Percentiles rank a stretch among this genome's conserved stretches.
phyloP scores from a whole-genome alignment of 257 asterid genomes.

The Nicotiana undulata region DNA sequence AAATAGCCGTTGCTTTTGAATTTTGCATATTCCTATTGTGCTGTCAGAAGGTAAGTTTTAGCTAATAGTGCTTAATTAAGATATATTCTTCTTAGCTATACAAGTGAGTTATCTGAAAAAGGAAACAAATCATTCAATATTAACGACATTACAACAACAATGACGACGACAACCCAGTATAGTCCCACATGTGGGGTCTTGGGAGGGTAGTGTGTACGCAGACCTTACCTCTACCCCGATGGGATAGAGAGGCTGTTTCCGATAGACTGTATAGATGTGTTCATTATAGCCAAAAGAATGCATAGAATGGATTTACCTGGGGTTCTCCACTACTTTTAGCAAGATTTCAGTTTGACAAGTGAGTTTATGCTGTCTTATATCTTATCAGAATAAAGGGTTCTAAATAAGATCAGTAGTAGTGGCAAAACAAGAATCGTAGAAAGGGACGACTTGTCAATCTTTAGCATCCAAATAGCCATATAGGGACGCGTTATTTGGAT shows the following conservation, averaged over 20 bases:
- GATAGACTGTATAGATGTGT: background rate
- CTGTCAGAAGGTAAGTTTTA: conserved; percentile 5
- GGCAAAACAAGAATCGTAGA: background rate
- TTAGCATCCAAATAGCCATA: background rate
- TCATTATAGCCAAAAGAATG: background rate
- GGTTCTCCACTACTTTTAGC: conserved; percentile 5
- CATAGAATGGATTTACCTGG: background rate
- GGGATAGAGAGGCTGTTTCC: no score
- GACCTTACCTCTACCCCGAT: no score
- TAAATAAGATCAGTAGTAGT: background rate
- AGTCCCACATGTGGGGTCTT: no score
- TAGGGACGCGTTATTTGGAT: conserved; percentile 4
- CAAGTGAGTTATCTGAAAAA: background rate
- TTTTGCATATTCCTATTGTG: conserved; percentile 24
- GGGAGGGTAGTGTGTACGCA: no score
- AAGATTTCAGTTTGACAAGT: background rate
- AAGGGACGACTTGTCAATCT: background rate
- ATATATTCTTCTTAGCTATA: background rate
- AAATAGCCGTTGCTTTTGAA: conserved; percentile 46
- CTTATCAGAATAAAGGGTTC: background rate
- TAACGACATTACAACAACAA: background rate
- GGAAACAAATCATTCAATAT: background rate
- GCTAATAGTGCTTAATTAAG: background rate
- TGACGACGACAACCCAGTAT: no score
- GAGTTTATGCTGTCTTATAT: background rate